Evolutionary conservation across 2,329 filamentous ascomycete genomes (phyloP), one percentile per base, ranked within the genome.

Genomic region (Hypoxylon sp.): DNA sequence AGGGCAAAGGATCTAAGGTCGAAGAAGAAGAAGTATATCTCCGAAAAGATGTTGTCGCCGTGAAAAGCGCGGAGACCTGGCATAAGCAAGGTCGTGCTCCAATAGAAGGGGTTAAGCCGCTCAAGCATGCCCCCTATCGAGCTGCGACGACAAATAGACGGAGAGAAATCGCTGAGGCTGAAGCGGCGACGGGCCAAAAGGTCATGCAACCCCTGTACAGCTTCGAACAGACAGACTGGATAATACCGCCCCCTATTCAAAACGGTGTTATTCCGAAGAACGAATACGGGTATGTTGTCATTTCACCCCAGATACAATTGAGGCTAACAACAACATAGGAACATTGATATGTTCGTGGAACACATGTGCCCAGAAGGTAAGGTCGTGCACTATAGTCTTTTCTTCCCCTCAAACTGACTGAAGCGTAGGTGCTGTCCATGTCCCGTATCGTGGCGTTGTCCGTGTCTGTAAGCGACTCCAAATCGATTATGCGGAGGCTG

Each of bases 41-140:
- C 0, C 90, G 95, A 35, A 87, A 88, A 59, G 94, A 98, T 72
- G 89, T 98, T 0, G 89, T 94, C 2, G 85, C 87, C 42, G 97
- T 97, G 78, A 94, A 97, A 79, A 97, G 93, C 29, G 92, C 92
- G 1, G 96, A 99, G 78, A 97, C 93, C 1, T 99, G 96, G 96
- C 96, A 98, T 78, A 98, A 98, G 78, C 95, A 98, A 83, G 96
- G 96, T 0, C 88, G 95, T 10, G 91, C 90, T 26, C 90, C 96
- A 2, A 86, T 88, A 26, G 76, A 84, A 0, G 94, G 92, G 2
- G 90, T 92, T 71, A 82, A 89, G 53, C 93, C 96, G 0, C 81
- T 98, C 66, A 99, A 99, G 79, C 86, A 88, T 46, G 96, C 97
- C 0, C 94, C 95, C 0, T 94, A 96, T 77, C 92, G 96, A 46